Percentiles rank a stretch among this genome's conserved stretches.
These are phyloP conservation scores for Dactylella cylindrospora DNA, from an alignment of 2,329 filamentous ascomycete genomes.

Conservation along the genomic window DNA sequence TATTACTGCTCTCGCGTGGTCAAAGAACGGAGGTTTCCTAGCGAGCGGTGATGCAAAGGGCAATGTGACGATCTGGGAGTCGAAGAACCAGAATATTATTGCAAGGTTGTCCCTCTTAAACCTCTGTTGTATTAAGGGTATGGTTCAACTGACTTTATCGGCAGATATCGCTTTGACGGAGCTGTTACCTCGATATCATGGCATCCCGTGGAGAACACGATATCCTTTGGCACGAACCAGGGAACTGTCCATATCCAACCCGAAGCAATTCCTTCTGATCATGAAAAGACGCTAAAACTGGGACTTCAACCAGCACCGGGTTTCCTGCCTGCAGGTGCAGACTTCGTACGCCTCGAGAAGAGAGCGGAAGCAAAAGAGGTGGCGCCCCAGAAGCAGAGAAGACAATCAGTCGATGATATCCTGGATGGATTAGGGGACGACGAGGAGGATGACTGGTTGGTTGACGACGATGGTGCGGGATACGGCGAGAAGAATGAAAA, in stretches of 20 bases:
- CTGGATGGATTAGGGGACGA: constrained; percentile 56
- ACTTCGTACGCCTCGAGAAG: constrained; percentile 24
- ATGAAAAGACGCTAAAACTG: constrained; percentile 60
- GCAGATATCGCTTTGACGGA: constrained; percentile 64
- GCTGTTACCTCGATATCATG: constrained; percentile 85
- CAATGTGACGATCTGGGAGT: constrained; percentile 81
- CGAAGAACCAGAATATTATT: constrained; percentile 78
- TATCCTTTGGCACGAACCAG: constrained; percentile 88
- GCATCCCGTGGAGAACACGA: constrained; percentile 85
- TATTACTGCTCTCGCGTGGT: constrained; percentile 87
- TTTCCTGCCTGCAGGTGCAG: constrained; percentile 50
- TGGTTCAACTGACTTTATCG: neutral
- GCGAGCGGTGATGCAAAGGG: constrained; percentile 69
- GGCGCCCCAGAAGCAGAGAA: constrained; percentile 14
- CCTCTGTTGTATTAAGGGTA: no score
- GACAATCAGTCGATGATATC: constrained; percentile 54
- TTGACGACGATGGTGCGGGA: constrained; percentile 92
- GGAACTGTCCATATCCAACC: constrained; percentile 91
- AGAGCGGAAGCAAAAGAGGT: constrained; percentile 11
- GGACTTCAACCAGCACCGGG: constrained; percentile 70
- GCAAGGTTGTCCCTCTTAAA: no score
- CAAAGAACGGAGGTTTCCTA: constrained; percentile 86
- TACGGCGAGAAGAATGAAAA: constrained; percentile 70
- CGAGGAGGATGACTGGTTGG: constrained; percentile 73
- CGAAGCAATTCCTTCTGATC: constrained; percentile 65